A percentile compares a stretch with the other conserved stretches of the same genome.
Conservation (phyloP, 768 basidiomycete genomes). For the Amanita jacksonii region DNA sequence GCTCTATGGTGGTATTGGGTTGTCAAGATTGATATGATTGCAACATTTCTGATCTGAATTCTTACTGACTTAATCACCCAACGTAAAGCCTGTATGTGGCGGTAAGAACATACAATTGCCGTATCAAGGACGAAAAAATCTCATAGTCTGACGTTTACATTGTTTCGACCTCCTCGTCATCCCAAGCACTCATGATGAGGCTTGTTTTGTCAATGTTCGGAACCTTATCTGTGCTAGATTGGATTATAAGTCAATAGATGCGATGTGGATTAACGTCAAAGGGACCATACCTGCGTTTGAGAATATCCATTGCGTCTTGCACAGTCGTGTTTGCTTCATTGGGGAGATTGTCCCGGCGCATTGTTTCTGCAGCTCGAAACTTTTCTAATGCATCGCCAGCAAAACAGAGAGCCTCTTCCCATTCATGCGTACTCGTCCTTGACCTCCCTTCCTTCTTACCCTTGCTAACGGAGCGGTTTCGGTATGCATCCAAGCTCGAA, state of each 20-base stretch:
- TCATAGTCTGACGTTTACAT: constrained; percentile 1
- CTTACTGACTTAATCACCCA: too few species aligned
- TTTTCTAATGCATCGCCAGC: constrained; percentile 1
- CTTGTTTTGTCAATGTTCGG: constrained; percentile 8
- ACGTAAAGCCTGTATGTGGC: too few species aligned
- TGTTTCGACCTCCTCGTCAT: constrained; percentile 3
- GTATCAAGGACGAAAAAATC: constrained; percentile 3
- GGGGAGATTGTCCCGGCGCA: constrained; percentile 6
- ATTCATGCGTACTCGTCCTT: constrained; percentile 1
- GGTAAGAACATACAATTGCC: constrained; percentile 4
- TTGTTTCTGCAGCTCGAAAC: constrained; percentile 5
- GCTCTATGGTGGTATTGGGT: too few species aligned
- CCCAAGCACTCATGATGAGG: constrained; percentile 11
- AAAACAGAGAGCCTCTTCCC: background rate
- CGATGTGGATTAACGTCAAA: constrained; percentile 6
- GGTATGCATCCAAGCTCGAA: constrained; percentile 1
- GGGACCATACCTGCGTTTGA: constrained; percentile 10
- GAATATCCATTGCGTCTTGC: constrained; percentile 7
- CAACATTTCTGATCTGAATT: too few species aligned
- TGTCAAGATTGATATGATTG: too few species aligned
- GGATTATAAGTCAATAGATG: constrained; percentile 2
- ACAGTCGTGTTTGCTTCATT: constrained; percentile 3
- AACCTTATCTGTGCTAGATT: constrained; percentile 3
- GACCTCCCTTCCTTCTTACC: background rate
- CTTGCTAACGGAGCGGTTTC: constrained; percentile 4